Evolutionary conservation across 2,329 filamentous ascomycete genomes (phyloP).

Genomic region (Trichoderma simmonsii): DNA sequence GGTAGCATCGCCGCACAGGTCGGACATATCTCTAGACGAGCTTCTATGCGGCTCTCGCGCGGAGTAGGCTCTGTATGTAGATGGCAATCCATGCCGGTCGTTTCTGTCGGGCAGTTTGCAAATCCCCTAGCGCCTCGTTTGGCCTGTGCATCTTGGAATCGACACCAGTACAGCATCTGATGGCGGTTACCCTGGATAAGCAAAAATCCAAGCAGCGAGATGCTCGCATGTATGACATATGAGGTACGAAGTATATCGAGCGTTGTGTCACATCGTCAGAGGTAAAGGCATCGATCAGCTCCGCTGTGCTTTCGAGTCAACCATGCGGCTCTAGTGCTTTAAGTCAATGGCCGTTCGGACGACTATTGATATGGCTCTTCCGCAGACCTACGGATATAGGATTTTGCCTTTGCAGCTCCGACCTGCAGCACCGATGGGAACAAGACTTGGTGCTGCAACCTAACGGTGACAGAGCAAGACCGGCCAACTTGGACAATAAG

Average conservation of each 20-base stretch:
- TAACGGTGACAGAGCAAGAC: not conserved
- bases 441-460: not conserved
- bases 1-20: not conserved
- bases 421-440: not conserved
- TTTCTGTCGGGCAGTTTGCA: not conserved
- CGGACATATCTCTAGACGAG: not conserved
- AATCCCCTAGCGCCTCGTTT: not conserved
- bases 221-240: not conserved
- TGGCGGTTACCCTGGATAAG: not conserved
- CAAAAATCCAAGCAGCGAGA: not conserved
- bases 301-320: not conserved
- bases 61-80: not conserved
- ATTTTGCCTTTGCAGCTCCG: not conserved
- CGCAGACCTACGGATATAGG: not conserved
- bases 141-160: not conserved
- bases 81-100: not conserved
- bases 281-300: not conserved
- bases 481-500: not conserved
- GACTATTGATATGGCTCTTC: not conserved
- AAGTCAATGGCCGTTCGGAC: not conserved
- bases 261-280: not conserved
- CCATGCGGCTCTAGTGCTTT: not conserved
- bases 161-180: not conserved
- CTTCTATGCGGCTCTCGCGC: not conserved
- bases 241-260: not conserved